Conservation (phyloP, 768 basidiomycete genomes). For the Sarcodon sp. region DNA sequence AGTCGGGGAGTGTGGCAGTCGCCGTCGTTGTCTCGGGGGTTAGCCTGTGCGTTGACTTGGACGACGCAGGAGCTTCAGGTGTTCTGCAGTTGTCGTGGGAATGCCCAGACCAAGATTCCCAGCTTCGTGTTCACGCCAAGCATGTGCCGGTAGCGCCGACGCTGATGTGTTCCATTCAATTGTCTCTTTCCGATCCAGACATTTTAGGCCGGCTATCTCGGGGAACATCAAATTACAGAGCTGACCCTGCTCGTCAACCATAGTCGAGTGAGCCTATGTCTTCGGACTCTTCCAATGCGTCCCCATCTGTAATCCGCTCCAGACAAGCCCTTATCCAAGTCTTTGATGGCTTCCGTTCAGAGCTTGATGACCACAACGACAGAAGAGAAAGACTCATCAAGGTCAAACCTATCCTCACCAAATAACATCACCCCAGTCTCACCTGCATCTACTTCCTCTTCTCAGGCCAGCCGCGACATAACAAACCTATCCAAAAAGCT, state of each 20-base stretch:
- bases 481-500: slow-evolving; percentile 87
- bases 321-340: slow-evolving; percentile 13
- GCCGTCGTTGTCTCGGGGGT: not conserved
- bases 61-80: not conserved
- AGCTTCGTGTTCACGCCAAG: not conserved
- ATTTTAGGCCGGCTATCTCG: no score
- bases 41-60: no score
- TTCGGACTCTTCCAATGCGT: slow-evolving; percentile 3
- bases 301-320: slow-evolving; percentile 4
- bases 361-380: slow-evolving; percentile 79
- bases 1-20: not conserved
- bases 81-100: not conserved
- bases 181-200: no score
- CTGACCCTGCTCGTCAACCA: no score
- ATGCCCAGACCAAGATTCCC: slow-evolving; percentile 5
- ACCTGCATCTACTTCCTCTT: not conserved
- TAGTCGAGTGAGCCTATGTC: not conserved
- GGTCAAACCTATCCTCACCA: slow-evolving; percentile 22
- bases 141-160: no score
- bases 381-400: slow-evolving; percentile 86
- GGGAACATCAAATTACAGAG: no score
- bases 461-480: slow-evolving; percentile 70
- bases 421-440: not conserved
- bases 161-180: no score
- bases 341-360: slow-evolving; percentile 54